Base-by-base conservation (phyloP, 2,329 filamentous ascomycete species). In the Cryphonectria japonica region DNA sequence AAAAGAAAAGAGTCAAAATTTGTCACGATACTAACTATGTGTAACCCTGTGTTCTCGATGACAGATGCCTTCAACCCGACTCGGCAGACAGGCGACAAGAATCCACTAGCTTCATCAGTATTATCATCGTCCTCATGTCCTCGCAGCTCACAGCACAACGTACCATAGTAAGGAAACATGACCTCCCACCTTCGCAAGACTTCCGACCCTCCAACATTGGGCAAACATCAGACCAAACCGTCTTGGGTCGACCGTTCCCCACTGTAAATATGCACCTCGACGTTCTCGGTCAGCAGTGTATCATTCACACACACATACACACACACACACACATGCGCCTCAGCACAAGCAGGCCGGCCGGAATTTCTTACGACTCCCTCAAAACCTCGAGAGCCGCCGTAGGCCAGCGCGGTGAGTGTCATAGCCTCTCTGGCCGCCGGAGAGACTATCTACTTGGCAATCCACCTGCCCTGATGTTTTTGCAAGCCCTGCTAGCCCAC, bases 191-290 rank as follows among this genome's bases (percentile, higher is more conserved):
- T 26, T 29, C n/a, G 43, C 64, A 66, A 14, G 34, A 37, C 64
- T 54, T 52, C 64, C 32, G 43, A 54, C 46, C 64, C 64, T 66
- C 32, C 64, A 54, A 54, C 64, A 54, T 50, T 29, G 43, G 14
- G n/a, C 16, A 50, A 11, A 50, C 29, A 29, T 57, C 43, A 52
- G 39, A 57, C 46, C 64, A 52, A 11, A 19, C 64, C 43, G 46
- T 22, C 32, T 37, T 54, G 64, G 46, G 46, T 66, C 46, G 64
- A 66, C 29, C 54, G 32, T 57, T 52, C 64, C 46, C 64, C 64
- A 66, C 64, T 54, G 34, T 66, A n/a, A 34, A 54, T 66, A 54
- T 66, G 64, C 64, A 66, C 46, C 32, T 66, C 64, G 46, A 66
- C 26, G 19, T 34, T 66, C 22, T 39, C 29, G 64, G 64, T 66